Conservation (phyloP, 2,329 filamentous ascomycete genomes). For the Curvularia lunata region DNA sequence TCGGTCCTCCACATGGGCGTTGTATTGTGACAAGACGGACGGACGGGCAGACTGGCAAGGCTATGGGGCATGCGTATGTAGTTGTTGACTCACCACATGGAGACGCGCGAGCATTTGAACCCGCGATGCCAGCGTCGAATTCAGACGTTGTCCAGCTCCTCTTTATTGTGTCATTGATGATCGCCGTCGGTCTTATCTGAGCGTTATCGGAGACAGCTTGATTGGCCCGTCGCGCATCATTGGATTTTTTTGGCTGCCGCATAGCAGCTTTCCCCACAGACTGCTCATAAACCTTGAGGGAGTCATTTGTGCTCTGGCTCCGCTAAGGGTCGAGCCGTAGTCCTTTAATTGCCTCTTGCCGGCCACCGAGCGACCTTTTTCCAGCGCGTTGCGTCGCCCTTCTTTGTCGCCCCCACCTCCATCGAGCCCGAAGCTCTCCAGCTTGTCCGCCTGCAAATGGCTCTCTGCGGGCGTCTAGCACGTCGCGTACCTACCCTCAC, state of each 20-base stretch:
- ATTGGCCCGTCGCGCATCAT: slow-evolving; percentile 35
- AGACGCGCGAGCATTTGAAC: background rate
- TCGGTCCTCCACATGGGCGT: slow-evolving; percentile 24
- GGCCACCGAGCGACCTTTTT: slow-evolving; percentile 26
- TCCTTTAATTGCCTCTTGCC: slow-evolving; percentile 37
- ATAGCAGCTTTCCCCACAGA: slow-evolving; percentile 43
- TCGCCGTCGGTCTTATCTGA: slow-evolving; percentile 37
- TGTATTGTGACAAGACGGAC: slow-evolving; percentile 2
- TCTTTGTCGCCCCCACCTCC: slow-evolving; percentile 20
- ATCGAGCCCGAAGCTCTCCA: slow-evolving; percentile 43
- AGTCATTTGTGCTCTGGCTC: slow-evolving; percentile 38
- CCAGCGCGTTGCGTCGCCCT: slow-evolving; percentile 28
- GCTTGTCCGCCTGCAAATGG: slow-evolving; percentile 47
- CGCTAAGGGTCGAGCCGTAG: slow-evolving; percentile 39
- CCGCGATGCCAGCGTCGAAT: background rate
- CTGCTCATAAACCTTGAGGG: slow-evolving; percentile 35
- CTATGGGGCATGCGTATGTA: background rate
- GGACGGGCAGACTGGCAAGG: slow-evolving; percentile 1
- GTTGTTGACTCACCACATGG: slow-evolving; percentile 1
- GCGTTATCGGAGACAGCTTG: slow-evolving; percentile 40
- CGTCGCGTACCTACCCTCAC: slow-evolving; percentile 48
- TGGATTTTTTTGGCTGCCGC: slow-evolving; percentile 40
- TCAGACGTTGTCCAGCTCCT: slow-evolving; percentile 1
- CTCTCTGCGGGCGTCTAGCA: slow-evolving; percentile 52
- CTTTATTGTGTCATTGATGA: slow-evolving; percentile 9